Conservation (phyloP, 352 stramenopile genomes). For the Globisporangium solare region DNA sequence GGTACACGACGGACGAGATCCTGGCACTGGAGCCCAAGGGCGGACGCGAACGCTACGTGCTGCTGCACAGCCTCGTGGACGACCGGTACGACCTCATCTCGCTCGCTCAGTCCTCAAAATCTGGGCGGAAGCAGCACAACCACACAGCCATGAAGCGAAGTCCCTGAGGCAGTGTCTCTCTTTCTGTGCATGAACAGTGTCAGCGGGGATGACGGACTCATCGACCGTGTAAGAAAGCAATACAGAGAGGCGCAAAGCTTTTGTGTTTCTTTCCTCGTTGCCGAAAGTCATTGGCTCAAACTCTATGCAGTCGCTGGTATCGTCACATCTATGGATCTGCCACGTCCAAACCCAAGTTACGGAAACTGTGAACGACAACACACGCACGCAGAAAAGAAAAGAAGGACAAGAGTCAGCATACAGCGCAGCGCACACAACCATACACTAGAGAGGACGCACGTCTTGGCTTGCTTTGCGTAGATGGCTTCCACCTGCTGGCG, state of each 20-base stretch:
- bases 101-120: conserved; percentile 45
- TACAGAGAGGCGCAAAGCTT: not conserved
- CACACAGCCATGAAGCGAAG: conserved; percentile 8
- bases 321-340: conserved; percentile 29
- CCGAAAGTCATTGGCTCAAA: not conserved
- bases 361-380: conserved; percentile 39
- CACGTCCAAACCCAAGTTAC: conserved; percentile 62
- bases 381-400: not conserved
- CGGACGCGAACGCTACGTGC: conserved; percentile 67
- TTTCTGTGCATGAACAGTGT: too few relatives aligned
- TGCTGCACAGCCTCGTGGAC: conserved; percentile 80
- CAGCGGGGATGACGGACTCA: too few relatives aligned
- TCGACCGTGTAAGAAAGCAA: not conserved
- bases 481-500: conserved; percentile 64
- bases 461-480: conserved; percentile 60
- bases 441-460: conserved; percentile 34
- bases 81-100: conserved; percentile 88
- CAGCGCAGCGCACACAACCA: not conserved
- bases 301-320: conserved; percentile 13
- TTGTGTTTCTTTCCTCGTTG: not conserved
- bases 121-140: conserved; percentile 21
- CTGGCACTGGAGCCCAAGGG: conserved; percentile 45
- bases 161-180: not conserved
- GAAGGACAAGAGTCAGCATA: too few relatives aligned
- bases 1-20: conserved; percentile 77